phyloP scores from a whole-genome alignment of 139 green algal genomes.

The Prasinococcaceae sp. region DNA sequence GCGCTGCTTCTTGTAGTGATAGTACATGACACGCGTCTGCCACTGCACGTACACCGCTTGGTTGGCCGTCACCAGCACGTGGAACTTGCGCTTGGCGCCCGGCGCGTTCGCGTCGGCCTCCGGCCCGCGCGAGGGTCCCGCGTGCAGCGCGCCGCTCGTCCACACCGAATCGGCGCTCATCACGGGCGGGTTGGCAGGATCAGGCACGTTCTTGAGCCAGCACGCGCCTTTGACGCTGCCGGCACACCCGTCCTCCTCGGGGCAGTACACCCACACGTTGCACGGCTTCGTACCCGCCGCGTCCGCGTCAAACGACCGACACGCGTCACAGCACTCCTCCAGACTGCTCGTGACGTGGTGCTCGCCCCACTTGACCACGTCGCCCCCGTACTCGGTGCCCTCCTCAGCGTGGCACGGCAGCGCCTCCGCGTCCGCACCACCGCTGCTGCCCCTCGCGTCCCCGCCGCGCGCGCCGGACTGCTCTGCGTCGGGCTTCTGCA shows the following conservation, averaged over 20 bases:
- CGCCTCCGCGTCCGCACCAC: too few relatives aligned
- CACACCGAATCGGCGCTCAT: too few relatives aligned
- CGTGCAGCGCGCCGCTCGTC: too few relatives aligned
- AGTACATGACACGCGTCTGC: slow-evolving; percentile 49
- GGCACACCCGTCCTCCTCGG: too few relatives aligned
- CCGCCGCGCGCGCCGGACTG: too few relatives aligned
- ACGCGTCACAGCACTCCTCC: slow-evolving; percentile 8
- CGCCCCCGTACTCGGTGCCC: slow-evolving; percentile 14
- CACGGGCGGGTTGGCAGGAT: too few relatives aligned
- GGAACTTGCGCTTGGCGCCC: slow-evolving; percentile 18
- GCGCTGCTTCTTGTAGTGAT: slow-evolving; percentile 24
- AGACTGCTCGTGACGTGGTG: not conserved
- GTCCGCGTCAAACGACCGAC: not conserved
- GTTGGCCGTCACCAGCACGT: slow-evolving; percentile 26
- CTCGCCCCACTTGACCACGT: slow-evolving; percentile 9
- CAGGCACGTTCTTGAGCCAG: slow-evolving; percentile 19
- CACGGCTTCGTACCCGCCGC: not conserved
- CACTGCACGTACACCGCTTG: slow-evolving; percentile 33
- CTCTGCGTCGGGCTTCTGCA: too few relatives aligned
- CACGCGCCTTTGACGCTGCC: slow-evolving; percentile 2
- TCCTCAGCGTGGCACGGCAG: slow-evolving; percentile 1
- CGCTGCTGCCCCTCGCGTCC: too few relatives aligned
- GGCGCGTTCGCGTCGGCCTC: too few relatives aligned
- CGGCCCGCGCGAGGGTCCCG: too few relatives aligned
- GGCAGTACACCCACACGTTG: slow-evolving; percentile 10